Base-by-base conservation (phyloP, 108 stramenopile species). In the Cyclotella baltica region DNA sequence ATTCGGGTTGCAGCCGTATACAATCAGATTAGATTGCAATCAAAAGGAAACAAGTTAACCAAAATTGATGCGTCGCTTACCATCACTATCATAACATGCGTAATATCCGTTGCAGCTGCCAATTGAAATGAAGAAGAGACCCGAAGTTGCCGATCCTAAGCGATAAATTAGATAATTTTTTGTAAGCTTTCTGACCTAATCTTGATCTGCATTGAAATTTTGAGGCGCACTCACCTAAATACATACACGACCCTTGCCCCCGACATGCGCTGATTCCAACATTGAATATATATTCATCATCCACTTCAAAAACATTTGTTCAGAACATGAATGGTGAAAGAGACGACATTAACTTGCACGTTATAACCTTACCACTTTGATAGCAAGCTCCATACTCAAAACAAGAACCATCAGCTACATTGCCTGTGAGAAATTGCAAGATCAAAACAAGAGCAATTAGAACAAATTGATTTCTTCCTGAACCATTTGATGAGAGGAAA, bases 361-460 rank as follows among this genome's bases (percentile, higher is more conserved):
- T n/a, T n/a, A n/a, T n/a, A n/a, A 28, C 23, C 55, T 1, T 57
- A 57, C 55, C 22, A 25, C 6, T 1, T 34, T 62, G 61, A 33
- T 35, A 62, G 10, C 61, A 62, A 0, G 61, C 61, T 62, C 30
- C 61, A 13, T 62, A 62, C 10, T 62, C 61, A 35, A 35, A 62
- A 62, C 61, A 62, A 25, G 33, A 35, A 36, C 35, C 35, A 36
- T 62, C 10, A 35, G 33, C 61, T 25, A 62, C 61, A 34, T 16
- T 36, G 4, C 61, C 61, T 62, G 55, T 25, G 25, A 1, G 11
- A 11, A 35, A 25, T 2, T 16, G 10, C 16, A 33, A 8, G 34
- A 31, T n/a, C n/a, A 33, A 6, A 31, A 4, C 8, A 59, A 6
- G 5, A 53, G 9, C 10, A 11, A 11, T 11, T 6, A 4, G 20